Percentiles rank a stretch among this genome's conserved stretches.
phyloP scores from a whole-genome alignment of 2,329 filamentous ascomycete species.

The Colletotrichum spaethianum region DNA sequence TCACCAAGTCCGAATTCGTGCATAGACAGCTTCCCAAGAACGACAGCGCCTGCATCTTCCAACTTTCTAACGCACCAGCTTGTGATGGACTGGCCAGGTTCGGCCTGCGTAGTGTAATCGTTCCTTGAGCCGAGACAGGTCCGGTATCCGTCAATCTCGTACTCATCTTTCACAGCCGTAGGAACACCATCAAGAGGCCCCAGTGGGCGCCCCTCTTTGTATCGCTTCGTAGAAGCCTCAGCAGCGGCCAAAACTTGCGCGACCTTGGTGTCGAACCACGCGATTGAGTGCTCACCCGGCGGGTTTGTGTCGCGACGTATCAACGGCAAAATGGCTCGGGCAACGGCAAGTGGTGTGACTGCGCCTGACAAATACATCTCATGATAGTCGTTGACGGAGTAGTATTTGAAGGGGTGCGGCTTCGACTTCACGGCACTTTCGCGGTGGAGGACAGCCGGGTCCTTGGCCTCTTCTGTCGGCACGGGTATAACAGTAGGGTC shows the following conservation, averaged over 20 bases:
- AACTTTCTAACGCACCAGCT: slow-evolving; percentile 81
- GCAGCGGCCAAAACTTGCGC: slow-evolving; percentile 60
- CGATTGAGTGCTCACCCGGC: slow-evolving; percentile 57
- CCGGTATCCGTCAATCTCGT: slow-evolving; percentile 81
- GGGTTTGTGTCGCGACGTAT: slow-evolving; percentile 57
- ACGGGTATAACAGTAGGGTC: slow-evolving; percentile 62
- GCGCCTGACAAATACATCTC: slow-evolving; percentile 60
- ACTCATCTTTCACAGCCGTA: slow-evolving; percentile 82
- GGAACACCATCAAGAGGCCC: slow-evolving; percentile 81
- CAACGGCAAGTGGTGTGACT: slow-evolving; percentile 62
- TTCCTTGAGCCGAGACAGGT: slow-evolving; percentile 74
- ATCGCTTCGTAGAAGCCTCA: slow-evolving; percentile 60
- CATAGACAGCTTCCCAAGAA: slow-evolving; percentile 73
- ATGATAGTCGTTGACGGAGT: slow-evolving; percentile 62
- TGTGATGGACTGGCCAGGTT: slow-evolving; percentile 60
- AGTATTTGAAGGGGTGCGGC: slow-evolving; percentile 36
- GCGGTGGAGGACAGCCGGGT: slow-evolving; percentile 36
- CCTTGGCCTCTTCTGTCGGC: slow-evolving; percentile 60
- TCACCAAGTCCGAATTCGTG: slow-evolving; percentile 81
- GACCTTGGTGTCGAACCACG: slow-evolving; percentile 60
- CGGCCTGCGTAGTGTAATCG: slow-evolving; percentile 68
- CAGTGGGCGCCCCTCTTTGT: slow-evolving; percentile 69
- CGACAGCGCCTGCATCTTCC: slow-evolving; percentile 67
- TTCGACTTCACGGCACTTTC: slow-evolving; percentile 34
- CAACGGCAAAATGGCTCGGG: slow-evolving; percentile 59